phyloP scores from a whole-genome alignment of 805 yeast genomes.

The Saccharomyces kudriavzevii region DNA sequence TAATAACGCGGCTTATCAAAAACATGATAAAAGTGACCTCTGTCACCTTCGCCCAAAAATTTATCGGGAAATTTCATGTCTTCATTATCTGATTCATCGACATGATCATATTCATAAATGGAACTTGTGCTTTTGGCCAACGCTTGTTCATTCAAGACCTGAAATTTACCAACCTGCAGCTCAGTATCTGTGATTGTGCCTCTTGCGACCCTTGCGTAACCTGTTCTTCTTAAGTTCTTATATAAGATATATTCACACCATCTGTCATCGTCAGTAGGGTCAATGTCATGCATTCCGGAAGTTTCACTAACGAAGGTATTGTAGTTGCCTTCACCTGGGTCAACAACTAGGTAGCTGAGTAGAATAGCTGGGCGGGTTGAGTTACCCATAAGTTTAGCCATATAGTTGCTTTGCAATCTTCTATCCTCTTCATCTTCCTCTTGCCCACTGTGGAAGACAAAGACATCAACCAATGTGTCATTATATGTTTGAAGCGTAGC shows the following conservation, averaged over 20 bases:
- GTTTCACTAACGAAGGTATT: conserved; percentile 78
- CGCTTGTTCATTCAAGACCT: conserved; percentile 36
- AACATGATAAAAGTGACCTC: conserved; percentile 91
- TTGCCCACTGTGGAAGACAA: conserved; percentile 96
- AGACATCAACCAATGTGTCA: conserved; percentile 66
- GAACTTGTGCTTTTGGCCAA: conserved; percentile 28
- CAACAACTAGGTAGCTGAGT: conserved; percentile 83
- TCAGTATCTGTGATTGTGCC: conserved; percentile 95
- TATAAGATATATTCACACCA: conserved; percentile 97
- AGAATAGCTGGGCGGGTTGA: conserved; percentile 77
- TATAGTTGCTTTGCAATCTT: conserved; percentile 68
- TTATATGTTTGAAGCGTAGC: conserved; percentile 93
- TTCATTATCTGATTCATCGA: conserved; percentile 44
- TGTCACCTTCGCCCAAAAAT: conserved; percentile 84
- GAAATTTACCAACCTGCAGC: conserved; percentile 89
- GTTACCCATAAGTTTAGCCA: conserved; percentile 73
- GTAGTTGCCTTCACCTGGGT: conserved; percentile 83
- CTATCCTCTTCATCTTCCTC: conserved; percentile 96
- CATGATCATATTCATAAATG: conserved; percentile 47
- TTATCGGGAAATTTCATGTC: conserved; percentile 66
- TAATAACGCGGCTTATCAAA: conserved; percentile 89
- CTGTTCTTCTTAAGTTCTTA: conserved; percentile 77
- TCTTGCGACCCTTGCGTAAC: conserved; percentile 89
- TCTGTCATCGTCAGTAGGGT: conserved; percentile 88
- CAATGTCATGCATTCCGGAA: conserved; percentile 89